Base-by-base conservation (phyloP, 495 filamentous ascomycete species). In the Corynascus novoguineensis region DNA sequence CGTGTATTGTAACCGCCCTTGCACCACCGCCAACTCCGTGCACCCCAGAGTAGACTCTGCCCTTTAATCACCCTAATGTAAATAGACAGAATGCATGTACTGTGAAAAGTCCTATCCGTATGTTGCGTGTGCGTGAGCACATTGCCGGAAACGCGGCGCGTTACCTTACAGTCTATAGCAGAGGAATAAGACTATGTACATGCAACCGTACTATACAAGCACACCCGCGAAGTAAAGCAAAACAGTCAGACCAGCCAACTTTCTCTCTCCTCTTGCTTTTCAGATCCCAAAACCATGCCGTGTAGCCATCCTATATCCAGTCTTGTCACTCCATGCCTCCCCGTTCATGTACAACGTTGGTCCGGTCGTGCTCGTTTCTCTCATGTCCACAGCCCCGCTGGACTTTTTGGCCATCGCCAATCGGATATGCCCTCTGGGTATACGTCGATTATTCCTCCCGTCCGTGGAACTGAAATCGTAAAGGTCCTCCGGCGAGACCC, bases 341-440 rank as follows among this genome's bases (percentile, higher is more conserved):
- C 8, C 34, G 3, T 28, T 38, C 42, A 48, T 56, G 57, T 54
- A 41, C 42, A 55, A 55, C 42, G 50, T n/a, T 53, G 27, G 34
- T 34, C 32, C 41, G 27, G 45, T 48, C 53, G 28, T 60, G 27
- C 53, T 48, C 48, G 53, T 60, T 52, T 60, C 51, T 24, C 47
- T 60, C 50, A 41, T 31, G 24, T 41, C 44, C 57, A 48, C 38
- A 51, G 46, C 46, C 47, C 38, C 45, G 47, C 57, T 35, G 40
- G 21, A 22, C 2, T 51, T 25, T 32, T 15, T 22, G 17, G 38
- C 21, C 37, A 19, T 52, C 40, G 38, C 42, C 53, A 47, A 49
- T 48, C 35, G 49, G 34, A 14, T 19, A 5, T 38, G 27, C 37
- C 14, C 8, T 40, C 27, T 31, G 19, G 35, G 48, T 46, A 50